Percentiles rank a stretch among this genome's conserved stretches.
phyloP scores from a whole-genome alignment of 2,329 filamentous ascomycete genomes.

The Dothideomycetes sp. region DNA sequence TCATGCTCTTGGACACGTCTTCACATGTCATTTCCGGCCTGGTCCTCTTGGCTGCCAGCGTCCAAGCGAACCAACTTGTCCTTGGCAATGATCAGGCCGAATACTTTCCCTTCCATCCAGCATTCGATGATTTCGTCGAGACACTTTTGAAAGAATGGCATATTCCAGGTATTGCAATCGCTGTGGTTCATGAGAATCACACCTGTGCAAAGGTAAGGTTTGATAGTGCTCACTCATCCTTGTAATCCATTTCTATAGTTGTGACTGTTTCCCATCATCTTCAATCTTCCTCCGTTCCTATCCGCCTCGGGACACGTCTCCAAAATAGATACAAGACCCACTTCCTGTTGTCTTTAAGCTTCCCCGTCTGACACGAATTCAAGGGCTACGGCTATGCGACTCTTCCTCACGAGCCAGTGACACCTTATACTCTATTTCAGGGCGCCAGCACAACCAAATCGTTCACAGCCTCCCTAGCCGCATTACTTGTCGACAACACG shows the following conservation, averaged over 20 bases:
- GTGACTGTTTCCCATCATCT: neutral
- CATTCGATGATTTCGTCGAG: slow-evolving; percentile 11
- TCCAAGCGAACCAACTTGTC: slow-evolving; percentile 2
- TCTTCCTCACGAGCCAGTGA: slow-evolving; percentile 12
- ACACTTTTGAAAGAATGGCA: slow-evolving; percentile 11
- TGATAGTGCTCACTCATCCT: too few relatives aligned
- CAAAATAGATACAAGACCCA: neutral
- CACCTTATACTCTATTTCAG: slow-evolving; percentile 18
- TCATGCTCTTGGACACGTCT: too few relatives aligned
- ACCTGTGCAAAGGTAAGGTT: slow-evolving; percentile 12
- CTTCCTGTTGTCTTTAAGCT: neutral
- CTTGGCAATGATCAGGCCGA: neutral
- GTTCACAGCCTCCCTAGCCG: slow-evolving; percentile 17
- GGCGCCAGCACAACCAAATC: slow-evolving; percentile 21
- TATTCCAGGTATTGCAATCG: slow-evolving; percentile 13
- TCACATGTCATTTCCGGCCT: neutral
- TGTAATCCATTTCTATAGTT: too few relatives aligned
- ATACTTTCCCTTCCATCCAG: slow-evolving; percentile 5
- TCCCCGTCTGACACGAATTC: neutral
- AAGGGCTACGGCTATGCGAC: slow-evolving; percentile 15
- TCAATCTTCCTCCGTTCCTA: too few relatives aligned
- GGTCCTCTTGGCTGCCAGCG: neutral
- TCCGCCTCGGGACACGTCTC: too few relatives aligned
- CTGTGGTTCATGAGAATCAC: slow-evolving; percentile 10
- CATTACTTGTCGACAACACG: slow-evolving; percentile 16